phyloP scores from a whole-genome alignment of 2,329 filamentous ascomycete species.

The Aureobasidium zeae region DNA sequence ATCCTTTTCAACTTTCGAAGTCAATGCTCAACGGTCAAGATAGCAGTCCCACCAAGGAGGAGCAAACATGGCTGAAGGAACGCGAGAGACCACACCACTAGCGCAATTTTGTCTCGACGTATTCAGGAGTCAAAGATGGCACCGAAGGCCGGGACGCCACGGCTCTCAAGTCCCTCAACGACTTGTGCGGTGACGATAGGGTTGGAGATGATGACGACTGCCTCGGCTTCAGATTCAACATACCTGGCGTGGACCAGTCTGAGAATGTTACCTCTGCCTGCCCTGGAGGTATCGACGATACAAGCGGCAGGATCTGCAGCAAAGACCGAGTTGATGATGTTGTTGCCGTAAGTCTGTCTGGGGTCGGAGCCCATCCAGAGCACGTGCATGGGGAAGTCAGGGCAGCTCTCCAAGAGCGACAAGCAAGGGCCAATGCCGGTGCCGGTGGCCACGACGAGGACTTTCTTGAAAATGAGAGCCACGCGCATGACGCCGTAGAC shows the following conservation, averaged over 20 bases:
- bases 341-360: conserved; percentile 51
- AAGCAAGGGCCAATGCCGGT: conserved; percentile 64
- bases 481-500: conserved; percentile 59
- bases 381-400: conserved; percentile 46
- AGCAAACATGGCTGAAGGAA: not conserved
- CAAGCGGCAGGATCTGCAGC: conserved; percentile 52
- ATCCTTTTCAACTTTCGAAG: not conserved
- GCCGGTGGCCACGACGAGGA: conserved; percentile 61
- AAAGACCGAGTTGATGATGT: conserved; percentile 48
- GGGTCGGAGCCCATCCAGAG: conserved; percentile 61
- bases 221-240: conserved; percentile 46
- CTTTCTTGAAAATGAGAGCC: conserved; percentile 54
- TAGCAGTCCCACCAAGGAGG: not conserved
- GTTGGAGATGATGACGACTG: conserved; percentile 66
- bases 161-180: conserved; percentile 58
- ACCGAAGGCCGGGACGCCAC: conserved; percentile 59
- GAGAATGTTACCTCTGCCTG: conserved; percentile 54
- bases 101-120: not conserved
- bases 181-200: conserved; percentile 57
- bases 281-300: conserved; percentile 55
- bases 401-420: conserved; percentile 47
- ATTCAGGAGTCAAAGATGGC: conserved; percentile 61
- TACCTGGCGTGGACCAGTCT: conserved; percentile 45
- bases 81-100: not conserved
- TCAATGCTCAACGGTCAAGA: conserved; percentile 4